A percentile compares a stretch with the other conserved stretches of the same genome.
Conservation (phyloP, 2,329 filamentous ascomycete genomes). For the Monosporascus sp. region DNA sequence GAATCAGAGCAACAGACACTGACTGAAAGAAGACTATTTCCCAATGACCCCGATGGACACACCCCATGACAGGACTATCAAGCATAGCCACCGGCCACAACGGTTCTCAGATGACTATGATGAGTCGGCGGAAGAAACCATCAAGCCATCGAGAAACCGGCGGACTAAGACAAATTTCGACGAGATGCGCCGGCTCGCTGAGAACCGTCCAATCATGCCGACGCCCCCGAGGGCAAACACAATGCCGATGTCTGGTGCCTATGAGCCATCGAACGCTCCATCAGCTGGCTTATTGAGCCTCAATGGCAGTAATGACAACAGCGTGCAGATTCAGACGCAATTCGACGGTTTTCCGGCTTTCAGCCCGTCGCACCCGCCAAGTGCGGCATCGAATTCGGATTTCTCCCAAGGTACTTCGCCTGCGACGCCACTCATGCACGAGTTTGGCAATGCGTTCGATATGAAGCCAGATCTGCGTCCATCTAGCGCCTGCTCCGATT, state of each 20-base stretch:
- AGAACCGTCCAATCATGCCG: conserved; percentile 44
- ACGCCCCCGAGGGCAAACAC: conserved; percentile 51
- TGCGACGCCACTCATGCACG: conserved; percentile 42
- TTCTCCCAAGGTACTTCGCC: conserved; percentile 49
- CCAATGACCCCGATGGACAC: conserved; percentile 65
- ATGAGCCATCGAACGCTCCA: conserved; percentile 49
- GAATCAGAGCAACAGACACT: conserved; percentile 3
- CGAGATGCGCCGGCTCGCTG: conserved; percentile 52
- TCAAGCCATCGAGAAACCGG: conserved; percentile 49
- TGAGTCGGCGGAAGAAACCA: conserved; percentile 61
- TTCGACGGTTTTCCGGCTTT: conserved; percentile 27
- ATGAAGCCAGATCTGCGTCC: conserved; percentile 37
- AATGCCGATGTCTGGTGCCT: conserved; percentile 33
- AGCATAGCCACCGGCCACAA: conserved; percentile 36
- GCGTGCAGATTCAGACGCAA: conserved; percentile 36
- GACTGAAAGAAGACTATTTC: conserved; percentile 47
- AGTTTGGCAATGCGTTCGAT: conserved; percentile 39
- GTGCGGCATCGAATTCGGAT: conserved; percentile 40
- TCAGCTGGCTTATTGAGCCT: conserved; percentile 52
- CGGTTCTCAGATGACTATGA: conserved; percentile 59
- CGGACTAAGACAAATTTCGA: conserved; percentile 50
- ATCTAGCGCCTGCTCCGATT: conserved; percentile 10
- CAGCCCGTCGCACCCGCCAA: conserved; percentile 27
- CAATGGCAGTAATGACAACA: conserved; percentile 32
- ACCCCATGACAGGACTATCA: conserved; percentile 44